A percentile compares a stretch with the other conserved stretches of the same genome.
These are phyloP conservation scores for Closterium sp. DNA, from an alignment of 139 green algal species.

Conservation along the genomic window DNA sequence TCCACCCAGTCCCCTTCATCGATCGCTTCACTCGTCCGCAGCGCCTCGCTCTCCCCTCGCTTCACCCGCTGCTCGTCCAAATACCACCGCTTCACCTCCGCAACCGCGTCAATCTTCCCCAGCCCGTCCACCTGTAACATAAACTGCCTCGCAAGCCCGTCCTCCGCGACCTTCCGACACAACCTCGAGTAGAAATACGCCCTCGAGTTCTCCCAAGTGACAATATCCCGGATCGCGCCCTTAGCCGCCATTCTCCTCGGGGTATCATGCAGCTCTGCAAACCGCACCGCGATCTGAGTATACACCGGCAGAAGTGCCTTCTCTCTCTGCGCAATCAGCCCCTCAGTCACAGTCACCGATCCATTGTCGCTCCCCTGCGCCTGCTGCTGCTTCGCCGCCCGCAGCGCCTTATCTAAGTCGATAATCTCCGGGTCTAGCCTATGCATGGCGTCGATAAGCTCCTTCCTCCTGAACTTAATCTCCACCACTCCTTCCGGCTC, in stretches of 20 bases:
- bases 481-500: slow-evolving; percentile 96
- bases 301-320: slow-evolving; percentile 72
- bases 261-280: slow-evolving; percentile 98
- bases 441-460: slow-evolving; percentile 85
- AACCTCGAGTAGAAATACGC: slow-evolving; percentile 82
- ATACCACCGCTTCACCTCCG: neutral
- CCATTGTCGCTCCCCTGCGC: slow-evolving; percentile 55
- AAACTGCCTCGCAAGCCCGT: slow-evolving; percentile 12
- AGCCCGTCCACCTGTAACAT: neutral
- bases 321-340: neutral
- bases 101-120: neutral
- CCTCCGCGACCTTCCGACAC: slow-evolving; percentile 59
- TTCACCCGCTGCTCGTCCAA: neutral
- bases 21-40: neutral
- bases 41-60: neutral
- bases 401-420: neutral
- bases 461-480: slow-evolving; percentile 90
- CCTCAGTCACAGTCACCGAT: neutral
- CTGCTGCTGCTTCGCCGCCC: slow-evolving; percentile 71
- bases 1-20: neutral
- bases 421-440: slow-evolving; percentile 76
- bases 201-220: slow-evolving; percentile 81
- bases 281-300: slow-evolving; percentile 67
- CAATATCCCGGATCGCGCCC: slow-evolving; percentile 80
- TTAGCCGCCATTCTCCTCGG: slow-evolving; percentile 88